phyloP scores from a whole-genome alignment of 2,329 filamentous ascomycete species.

The Fusarium oxysporum region DNA sequence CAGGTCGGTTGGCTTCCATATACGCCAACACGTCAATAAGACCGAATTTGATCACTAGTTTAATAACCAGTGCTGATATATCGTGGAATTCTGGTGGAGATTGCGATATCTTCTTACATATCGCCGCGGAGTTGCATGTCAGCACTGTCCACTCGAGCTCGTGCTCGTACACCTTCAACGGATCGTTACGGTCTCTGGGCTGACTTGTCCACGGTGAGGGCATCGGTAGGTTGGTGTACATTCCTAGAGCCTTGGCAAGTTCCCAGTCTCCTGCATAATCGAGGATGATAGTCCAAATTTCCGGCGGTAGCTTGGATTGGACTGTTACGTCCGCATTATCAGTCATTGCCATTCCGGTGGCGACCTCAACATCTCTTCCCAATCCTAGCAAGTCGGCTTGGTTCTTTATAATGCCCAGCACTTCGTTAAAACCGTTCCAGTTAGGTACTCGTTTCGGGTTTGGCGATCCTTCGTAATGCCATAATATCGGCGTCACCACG shows the following conservation, averaged over 20 bases:
- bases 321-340: constrained; percentile 49
- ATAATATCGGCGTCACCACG: constrained; percentile 83
- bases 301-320: constrained; percentile 74
- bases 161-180: constrained; percentile 77
- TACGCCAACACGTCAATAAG: constrained; percentile 82
- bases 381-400: constrained; percentile 81
- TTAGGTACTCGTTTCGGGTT: constrained; percentile 65
- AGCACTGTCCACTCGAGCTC: constrained; percentile 89
- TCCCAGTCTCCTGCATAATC: constrained; percentile 92
- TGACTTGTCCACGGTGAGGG: constrained; percentile 76
- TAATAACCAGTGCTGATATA: constrained; percentile 84
- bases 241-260: constrained; percentile 80
- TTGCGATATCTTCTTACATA: constrained; percentile 78
- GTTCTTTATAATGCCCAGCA: constrained; percentile 80
- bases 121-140: constrained; percentile 74
- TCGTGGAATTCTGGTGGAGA: constrained; percentile 77
- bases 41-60: constrained; percentile 91
- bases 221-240: constrained; percentile 81
- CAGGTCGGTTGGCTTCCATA: constrained; percentile 68
- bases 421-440: constrained; percentile 75
- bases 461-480: constrained; percentile 74
- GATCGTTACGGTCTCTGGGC: constrained; percentile 70
- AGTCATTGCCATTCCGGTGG: constrained; percentile 54
- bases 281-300: constrained; percentile 91
- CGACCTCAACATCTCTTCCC: constrained; percentile 74